These are phyloP conservation scores for Haemoproteus tartakovskyi DNA, from an alignment of 169 alveolate genomes.

Conservation along the genomic window DNA sequence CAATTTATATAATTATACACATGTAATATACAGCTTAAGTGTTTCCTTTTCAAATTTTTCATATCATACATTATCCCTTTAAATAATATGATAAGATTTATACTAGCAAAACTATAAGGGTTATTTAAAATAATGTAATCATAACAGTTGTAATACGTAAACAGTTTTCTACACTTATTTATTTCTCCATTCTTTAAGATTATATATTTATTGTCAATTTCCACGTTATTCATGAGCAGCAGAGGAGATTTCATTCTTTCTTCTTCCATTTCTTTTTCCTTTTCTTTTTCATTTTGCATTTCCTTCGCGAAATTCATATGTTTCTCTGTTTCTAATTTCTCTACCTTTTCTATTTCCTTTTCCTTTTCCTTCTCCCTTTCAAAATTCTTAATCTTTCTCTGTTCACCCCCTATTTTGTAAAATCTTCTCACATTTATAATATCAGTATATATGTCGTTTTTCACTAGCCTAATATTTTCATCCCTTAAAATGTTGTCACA, in stretches of 20 bases:
- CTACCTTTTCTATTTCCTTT: too few species aligned
- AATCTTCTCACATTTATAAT: slow-evolving; percentile 57
- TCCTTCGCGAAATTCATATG: too few species aligned
- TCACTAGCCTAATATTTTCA: slow-evolving; percentile 49
- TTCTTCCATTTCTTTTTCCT: slow-evolving; percentile 16
- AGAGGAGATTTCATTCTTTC: slow-evolving; percentile 1
- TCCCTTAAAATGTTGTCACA: slow-evolving; percentile 32
- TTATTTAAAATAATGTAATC: slow-evolving; percentile 57
- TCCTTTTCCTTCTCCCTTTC: too few species aligned
- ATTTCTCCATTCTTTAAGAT: slow-evolving; percentile 27
- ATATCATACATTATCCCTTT: slow-evolving; percentile 62
- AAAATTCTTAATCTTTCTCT: too few species aligned
- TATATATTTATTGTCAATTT: slow-evolving; percentile 53
- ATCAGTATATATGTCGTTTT: slow-evolving; percentile 55
- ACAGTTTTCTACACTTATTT: slow-evolving; percentile 30
- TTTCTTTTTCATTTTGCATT: too few species aligned
- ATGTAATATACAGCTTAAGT: slow-evolving; percentile 33
- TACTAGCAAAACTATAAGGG: slow-evolving; percentile 50
- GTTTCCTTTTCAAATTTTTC: slow-evolving; percentile 53
- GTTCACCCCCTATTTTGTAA: too few species aligned
- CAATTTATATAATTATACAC: slow-evolving; percentile 53
- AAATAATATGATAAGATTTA: slow-evolving; percentile 50
- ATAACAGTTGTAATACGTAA: slow-evolving; percentile 46
- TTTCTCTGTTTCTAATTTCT: too few species aligned
- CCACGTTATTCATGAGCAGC: slow-evolving; percentile 30